phyloP scores from a whole-genome alignment of 306 rosid genomes.

The Quercus glauca region DNA sequence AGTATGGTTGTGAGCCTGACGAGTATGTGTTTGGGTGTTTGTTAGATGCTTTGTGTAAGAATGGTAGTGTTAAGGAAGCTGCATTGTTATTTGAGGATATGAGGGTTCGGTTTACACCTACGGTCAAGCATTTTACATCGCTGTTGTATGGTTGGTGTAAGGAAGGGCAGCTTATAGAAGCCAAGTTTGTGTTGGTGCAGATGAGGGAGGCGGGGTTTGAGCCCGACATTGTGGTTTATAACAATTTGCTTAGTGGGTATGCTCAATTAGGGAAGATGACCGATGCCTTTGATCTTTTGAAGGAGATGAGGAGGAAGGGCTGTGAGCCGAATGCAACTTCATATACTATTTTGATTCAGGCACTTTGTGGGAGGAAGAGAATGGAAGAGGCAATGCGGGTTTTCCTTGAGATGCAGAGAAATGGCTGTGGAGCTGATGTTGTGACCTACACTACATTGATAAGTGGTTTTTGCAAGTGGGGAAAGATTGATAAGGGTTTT shows the following conservation, averaged over 20 bases:
- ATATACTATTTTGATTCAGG: constrained; percentile 73
- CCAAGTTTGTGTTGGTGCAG: constrained; percentile 65
- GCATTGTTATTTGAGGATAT: constrained; percentile 79
- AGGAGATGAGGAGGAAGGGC: constrained; percentile 65
- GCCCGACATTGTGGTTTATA: constrained; percentile 75
- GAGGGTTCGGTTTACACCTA: constrained; percentile 54
- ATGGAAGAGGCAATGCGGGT: constrained; percentile 77
- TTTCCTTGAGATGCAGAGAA: constrained; percentile 70
- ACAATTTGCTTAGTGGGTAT: constrained; percentile 70
- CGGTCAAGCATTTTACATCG: constrained; percentile 68
- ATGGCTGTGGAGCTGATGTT: constrained; percentile 64
- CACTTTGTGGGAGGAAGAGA: constrained; percentile 60
- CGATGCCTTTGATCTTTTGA: constrained; percentile 75
- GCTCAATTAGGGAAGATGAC: constrained; percentile 70
- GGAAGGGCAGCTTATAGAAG: constrained; percentile 83
- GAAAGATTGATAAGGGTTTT: constrained; percentile 65
- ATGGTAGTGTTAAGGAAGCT: constrained; percentile 72
- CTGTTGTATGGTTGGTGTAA: constrained; percentile 92
- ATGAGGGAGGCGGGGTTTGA: constrained; percentile 74
- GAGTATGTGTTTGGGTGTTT: constrained; percentile 82
- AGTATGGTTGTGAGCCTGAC: constrained; percentile 78
- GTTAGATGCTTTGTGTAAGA: constrained; percentile 87
- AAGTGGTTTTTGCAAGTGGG: constrained; percentile 85
- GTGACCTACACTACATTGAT: constrained; percentile 74
- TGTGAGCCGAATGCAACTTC: constrained; percentile 70